Percentiles rank a stretch among this genome's conserved stretches.
Conservation (phyloP, 805 yeast genomes). For the Yarrowia deformans region DNA sequence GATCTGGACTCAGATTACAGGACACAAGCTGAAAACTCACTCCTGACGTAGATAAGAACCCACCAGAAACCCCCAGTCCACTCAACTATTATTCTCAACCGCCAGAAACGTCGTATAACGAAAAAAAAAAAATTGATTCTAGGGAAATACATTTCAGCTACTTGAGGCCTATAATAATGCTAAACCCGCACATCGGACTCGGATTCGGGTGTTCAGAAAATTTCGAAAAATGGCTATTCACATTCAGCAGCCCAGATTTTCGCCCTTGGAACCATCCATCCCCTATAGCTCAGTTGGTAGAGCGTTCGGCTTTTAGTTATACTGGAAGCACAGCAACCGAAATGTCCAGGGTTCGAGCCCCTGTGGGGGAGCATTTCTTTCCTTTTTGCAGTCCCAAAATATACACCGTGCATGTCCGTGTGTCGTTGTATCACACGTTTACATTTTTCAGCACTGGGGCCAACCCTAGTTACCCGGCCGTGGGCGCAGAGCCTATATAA, state of each 20-base stretch:
- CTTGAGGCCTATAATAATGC: too few species aligned
- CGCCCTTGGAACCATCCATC: slow-evolving; percentile 9
- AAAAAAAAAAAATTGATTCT: too few species aligned
- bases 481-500: neutral
- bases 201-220: too few species aligned
- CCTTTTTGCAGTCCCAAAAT: neutral
- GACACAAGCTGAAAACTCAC: too few species aligned
- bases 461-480: slow-evolving; percentile 33
- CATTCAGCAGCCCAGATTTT: neutral
- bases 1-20: too few species aligned
- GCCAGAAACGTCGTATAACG: too few species aligned
- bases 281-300: slow-evolving; percentile 40
- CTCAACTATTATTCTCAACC: too few species aligned
- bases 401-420: neutral
- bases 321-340: slow-evolving; percentile 51
- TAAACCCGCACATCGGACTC: too few species aligned
- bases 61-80: neutral
- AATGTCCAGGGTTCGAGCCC: slow-evolving; percentile 71
- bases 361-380: slow-evolving; percentile 57
- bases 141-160: too few species aligned
- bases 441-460: slow-evolving; percentile 20
- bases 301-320: slow-evolving; percentile 50
- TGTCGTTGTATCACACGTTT: neutral
- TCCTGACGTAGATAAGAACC: too few species aligned
- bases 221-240: neutral